Evolutionary conservation across 2,329 filamentous ascomycete genomes (phyloP).

Genomic region (Colletotrichum eleusines): DNA sequence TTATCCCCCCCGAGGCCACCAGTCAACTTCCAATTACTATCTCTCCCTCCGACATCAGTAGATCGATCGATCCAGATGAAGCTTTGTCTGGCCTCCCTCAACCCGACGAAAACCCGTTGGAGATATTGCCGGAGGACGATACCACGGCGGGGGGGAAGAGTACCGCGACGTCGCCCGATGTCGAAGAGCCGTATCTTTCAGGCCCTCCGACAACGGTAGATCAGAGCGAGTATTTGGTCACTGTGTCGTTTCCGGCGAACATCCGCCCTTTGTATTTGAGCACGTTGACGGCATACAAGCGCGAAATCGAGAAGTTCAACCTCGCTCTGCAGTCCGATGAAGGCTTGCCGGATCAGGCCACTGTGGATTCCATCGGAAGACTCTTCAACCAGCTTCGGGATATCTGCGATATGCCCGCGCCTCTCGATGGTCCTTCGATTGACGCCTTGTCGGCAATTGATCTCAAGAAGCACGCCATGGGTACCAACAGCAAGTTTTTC

Average conservation of each 20-base stretch:
- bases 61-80: conserved; percentile 45
- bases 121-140: conserved; percentile 31
- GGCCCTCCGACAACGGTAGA: conserved; percentile 42
- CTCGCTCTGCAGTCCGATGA: conserved; percentile 28
- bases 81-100: conserved; percentile 36
- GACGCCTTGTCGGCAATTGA: conserved; percentile 54
- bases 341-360: conserved; percentile 44
- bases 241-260: conserved; percentile 68
- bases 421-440: conserved; percentile 59
- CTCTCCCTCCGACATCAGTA: conserved; percentile 55
- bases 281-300: conserved; percentile 58
- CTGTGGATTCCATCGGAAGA: conserved; percentile 60
- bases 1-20: conserved; percentile 43
- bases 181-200: conserved; percentile 31
- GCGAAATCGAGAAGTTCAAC: conserved; percentile 60
- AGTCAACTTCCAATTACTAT: conserved; percentile 50
- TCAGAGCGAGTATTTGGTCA: conserved; percentile 63
- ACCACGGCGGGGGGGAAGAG: conserved; percentile 25
- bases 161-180: conserved; percentile 31
- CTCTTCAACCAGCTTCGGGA: conserved; percentile 65
- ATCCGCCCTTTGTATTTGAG: conserved; percentile 65
- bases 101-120: conserved; percentile 23
- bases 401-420: conserved; percentile 69
- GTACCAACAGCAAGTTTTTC: conserved; percentile 70
- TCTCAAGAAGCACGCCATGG: conserved; percentile 65